A percentile compares a stretch with the other conserved stretches of the same genome.
Evolutionary conservation across 345 rosid species (phyloP).

Genomic region (Diplotaxis tenuifolia): DNA sequence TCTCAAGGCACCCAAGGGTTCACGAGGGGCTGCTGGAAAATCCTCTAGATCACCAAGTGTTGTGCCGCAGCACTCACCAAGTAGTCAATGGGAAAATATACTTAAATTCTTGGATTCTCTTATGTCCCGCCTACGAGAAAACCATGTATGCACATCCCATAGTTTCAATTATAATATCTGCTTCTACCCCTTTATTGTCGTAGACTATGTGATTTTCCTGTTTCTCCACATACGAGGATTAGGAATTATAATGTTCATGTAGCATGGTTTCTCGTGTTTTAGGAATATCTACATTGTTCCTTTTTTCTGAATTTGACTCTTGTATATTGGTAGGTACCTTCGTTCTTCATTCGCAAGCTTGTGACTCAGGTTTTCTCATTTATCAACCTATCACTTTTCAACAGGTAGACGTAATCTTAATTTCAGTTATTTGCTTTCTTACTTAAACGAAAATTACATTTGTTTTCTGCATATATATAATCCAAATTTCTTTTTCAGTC

Average conservation of each 20-base stretch:
- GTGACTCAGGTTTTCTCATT: conserved; percentile 96
- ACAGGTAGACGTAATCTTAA: conserved; percentile 54
- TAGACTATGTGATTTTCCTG: neutral
- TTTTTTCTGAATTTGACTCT: conserved; percentile 27
- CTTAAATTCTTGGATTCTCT: conserved; percentile 89
- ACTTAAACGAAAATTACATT: neutral
- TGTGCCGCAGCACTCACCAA: conserved; percentile 52
- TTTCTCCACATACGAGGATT: conserved; percentile 10
- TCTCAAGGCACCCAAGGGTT: conserved; percentile 78
- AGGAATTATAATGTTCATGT: conserved; percentile 10
- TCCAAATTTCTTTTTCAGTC: conserved; percentile 47
- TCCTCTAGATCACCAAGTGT: conserved; percentile 73
- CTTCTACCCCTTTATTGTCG: neutral
- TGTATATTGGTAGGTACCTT: conserved; percentile 64
- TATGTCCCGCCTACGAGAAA: conserved; percentile 65
- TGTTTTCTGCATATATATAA: conserved; percentile 9
- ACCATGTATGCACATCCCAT: conserved; percentile 63
- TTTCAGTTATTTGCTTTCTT: neutral
- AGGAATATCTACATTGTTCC: neutral
- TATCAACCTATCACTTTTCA: conserved; percentile 90
- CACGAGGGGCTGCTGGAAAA: conserved; percentile 71
- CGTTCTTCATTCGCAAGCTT: conserved; percentile 93
- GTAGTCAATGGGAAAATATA: conserved; percentile 88
- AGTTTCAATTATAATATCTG: conserved; percentile 1
- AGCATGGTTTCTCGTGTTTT: conserved; percentile 6